These are phyloP conservation scores for Candida orba DNA, from an alignment of 805 yeast genomes.

Conservation along the genomic window DNA sequence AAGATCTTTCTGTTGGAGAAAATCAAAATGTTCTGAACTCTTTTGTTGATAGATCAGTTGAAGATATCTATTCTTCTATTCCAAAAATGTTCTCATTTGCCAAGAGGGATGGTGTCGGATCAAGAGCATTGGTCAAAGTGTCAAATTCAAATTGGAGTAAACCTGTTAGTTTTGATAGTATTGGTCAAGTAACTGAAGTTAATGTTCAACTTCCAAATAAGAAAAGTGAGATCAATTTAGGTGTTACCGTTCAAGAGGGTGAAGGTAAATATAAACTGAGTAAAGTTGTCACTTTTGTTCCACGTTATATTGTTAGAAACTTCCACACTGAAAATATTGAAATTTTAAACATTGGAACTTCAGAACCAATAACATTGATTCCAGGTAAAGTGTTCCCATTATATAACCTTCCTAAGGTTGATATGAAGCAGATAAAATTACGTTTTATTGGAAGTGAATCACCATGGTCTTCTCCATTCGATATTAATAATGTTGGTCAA, in stretches of 20 bases:
- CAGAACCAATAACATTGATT: conserved; percentile 38
- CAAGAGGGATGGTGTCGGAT: conserved; percentile 44
- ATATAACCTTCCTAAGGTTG: conserved; percentile 51
- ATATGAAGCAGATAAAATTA: conserved; percentile 53
- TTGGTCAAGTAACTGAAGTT: conserved; percentile 71
- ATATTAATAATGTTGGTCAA: conserved; percentile 78
- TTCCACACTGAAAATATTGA: conserved; percentile 47
- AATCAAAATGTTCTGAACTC: conserved; percentile 47
- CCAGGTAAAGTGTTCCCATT: conserved; percentile 48
- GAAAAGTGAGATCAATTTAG: conserved; percentile 63
- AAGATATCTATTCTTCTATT: conserved; percentile 27
- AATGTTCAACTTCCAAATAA: conserved; percentile 41
- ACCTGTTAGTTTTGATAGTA: conserved; percentile 79
- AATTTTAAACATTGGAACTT: conserved; percentile 62
- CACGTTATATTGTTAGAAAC: conserved; percentile 74
- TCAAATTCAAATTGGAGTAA: conserved; percentile 67
- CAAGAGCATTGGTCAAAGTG: conserved; percentile 59
- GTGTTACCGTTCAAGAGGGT: conserved; percentile 73
- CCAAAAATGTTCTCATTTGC: conserved; percentile 88
- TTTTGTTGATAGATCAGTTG: conserved; percentile 26
- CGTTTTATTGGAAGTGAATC: conserved; percentile 50
- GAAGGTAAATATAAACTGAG: conserved; percentile 73
- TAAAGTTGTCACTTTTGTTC: conserved; percentile 72
- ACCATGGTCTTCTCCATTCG: conserved; percentile 85
- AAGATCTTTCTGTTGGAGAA: conserved; percentile 49